Percentiles rank a stretch among this genome's conserved stretches.
phyloP scores from a whole-genome alignment of 2,329 filamentous ascomycete species.

The Aspergillus sp. region DNA sequence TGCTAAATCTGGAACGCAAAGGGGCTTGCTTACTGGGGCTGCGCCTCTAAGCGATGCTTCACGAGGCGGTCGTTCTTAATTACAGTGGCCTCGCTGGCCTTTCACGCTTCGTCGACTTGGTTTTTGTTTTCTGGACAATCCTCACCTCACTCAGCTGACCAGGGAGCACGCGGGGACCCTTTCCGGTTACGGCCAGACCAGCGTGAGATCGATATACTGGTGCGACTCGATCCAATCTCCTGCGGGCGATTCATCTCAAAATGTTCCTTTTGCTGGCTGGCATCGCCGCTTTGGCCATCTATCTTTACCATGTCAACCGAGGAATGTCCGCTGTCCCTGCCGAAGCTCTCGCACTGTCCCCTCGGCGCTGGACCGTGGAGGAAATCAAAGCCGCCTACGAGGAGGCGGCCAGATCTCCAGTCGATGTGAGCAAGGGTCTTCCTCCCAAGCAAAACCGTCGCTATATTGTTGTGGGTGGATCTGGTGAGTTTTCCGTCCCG shows the following conservation, averaged over 20 bases:
- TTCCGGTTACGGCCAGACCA: too few relatives aligned
- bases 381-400: slow-evolving; percentile 32
- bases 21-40: not conserved
- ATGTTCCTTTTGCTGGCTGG: slow-evolving; percentile 16
- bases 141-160: too few relatives aligned
- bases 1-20: slow-evolving; percentile 9
- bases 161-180: too few relatives aligned
- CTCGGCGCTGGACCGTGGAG: slow-evolving; percentile 33
- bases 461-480: slow-evolving; percentile 40
- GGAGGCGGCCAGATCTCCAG: slow-evolving; percentile 23
- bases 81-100: not conserved
- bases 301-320: slow-evolving; percentile 29
- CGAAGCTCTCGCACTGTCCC: slow-evolving; percentile 23
- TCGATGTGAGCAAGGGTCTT: slow-evolving; percentile 33
- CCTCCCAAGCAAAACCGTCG: slow-evolving; percentile 37
- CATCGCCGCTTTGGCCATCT: slow-evolving; percentile 17
- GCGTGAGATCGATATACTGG: too few relatives aligned
- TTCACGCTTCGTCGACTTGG: not conserved
- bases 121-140: too few relatives aligned
- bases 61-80: not conserved
- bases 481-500: slow-evolving; percentile 24
- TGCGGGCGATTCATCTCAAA: not conserved
- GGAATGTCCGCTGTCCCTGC: slow-evolving; percentile 25
- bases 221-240: too few relatives aligned
- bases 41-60: not conserved